Conservation (phyloP, 805 yeast species). For the Torulaspora franciscae region DNA sequence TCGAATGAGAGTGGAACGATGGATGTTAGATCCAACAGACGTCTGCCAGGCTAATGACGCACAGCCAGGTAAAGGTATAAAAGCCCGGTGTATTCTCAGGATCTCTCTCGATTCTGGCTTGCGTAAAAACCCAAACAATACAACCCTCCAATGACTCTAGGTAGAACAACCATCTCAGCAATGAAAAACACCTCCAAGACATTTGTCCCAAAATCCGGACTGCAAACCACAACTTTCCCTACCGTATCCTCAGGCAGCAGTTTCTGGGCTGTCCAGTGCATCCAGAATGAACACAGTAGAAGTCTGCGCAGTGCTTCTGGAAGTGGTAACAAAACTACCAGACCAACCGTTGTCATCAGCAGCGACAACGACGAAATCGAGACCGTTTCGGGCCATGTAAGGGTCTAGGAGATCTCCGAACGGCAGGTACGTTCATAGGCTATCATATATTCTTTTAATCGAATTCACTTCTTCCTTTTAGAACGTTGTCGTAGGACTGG, state of each 20-base stretch:
- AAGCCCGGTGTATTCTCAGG: background rate
- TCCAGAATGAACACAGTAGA: constrained; percentile 3
- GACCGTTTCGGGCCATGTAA: constrained; percentile 27
- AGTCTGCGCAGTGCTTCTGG: background rate
- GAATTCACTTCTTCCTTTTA: constrained; percentile 14
- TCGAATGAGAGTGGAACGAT: too few relatives aligned
- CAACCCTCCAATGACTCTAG: constrained; percentile 3
- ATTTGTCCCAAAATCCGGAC: constrained; percentile 11
- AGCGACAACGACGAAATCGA: constrained; percentile 29
- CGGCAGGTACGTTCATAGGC: constrained; percentile 1
- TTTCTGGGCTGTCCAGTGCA: constrained; percentile 7
- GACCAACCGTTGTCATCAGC: constrained; percentile 22
- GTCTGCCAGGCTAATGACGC: too few relatives aligned
- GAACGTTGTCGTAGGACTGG: constrained; percentile 59
- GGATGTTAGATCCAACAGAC: too few relatives aligned
- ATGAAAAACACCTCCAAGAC: constrained; percentile 12
- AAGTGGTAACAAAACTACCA: constrained; percentile 9
- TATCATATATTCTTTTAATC: constrained; percentile 3
- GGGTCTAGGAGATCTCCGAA: constrained; percentile 14
- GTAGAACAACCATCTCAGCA: constrained; percentile 4
- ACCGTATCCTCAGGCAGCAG: constrained; percentile 3
- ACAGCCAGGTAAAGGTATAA: background rate
- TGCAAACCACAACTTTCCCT: constrained; percentile 15
- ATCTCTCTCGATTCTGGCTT: background rate
- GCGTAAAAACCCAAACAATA: background rate